Evolutionary conservation across 768 basidiomycete species (phyloP).

Genomic region (Auriculariales sp.): DNA sequence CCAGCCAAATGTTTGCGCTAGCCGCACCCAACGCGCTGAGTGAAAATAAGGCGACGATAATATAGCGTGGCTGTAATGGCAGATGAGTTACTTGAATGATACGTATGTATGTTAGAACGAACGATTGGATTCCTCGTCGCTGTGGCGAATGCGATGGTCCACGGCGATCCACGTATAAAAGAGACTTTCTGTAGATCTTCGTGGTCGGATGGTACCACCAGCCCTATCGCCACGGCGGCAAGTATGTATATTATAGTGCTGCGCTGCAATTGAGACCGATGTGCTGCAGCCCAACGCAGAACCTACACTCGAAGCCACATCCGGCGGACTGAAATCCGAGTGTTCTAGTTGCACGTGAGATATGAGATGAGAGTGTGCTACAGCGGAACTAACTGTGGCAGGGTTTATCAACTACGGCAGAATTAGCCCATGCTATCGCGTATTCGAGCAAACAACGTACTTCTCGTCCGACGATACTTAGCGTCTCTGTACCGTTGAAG

Average conservation of each 20-base stretch:
- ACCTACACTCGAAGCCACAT: constrained; percentile 1
- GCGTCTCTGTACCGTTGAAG: not conserved
- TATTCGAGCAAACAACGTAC: not conserved
- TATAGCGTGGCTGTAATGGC: not conserved
- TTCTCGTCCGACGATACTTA: not conserved
- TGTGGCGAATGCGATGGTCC: not conserved
- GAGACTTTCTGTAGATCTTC: not conserved
- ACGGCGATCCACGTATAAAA: not conserved
- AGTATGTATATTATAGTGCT: constrained; percentile 1
- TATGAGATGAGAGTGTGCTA: not conserved
- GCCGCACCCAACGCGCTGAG: not conserved
- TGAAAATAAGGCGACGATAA: not conserved
- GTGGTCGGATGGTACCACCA: constrained; percentile 1
- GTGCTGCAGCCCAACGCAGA: not conserved
- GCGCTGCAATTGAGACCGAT: not conserved
- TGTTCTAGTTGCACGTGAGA: not conserved
- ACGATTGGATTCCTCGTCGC: not conserved
- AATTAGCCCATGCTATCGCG: not conserved
- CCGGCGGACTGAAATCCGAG: not conserved
- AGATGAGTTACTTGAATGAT: not conserved
- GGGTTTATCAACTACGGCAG: not conserved
- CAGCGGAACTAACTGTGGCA: not conserved
- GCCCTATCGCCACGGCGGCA: not conserved
- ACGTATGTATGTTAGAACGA: not conserved
- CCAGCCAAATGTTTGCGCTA: not conserved